These are phyloP conservation scores for Fomes fomentarius DNA, from an alignment of 1,284 basidiomycete genomes.

Conservation along the genomic window DNA sequence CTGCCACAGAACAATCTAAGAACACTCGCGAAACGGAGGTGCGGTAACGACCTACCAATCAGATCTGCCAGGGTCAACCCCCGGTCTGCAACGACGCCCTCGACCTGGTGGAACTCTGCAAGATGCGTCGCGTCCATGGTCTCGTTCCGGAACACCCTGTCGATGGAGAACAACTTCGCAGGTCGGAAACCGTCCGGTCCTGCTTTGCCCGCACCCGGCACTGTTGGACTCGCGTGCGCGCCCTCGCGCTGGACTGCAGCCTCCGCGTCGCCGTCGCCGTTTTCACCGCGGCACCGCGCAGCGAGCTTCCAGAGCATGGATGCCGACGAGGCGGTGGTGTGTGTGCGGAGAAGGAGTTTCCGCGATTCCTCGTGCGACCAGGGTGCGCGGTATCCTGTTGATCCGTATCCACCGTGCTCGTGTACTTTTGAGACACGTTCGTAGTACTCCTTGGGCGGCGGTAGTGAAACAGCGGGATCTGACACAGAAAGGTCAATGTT, in stretches of 20 bases:
- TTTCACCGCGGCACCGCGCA: conserved; percentile 69
- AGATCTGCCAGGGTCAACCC: conserved; percentile 95
- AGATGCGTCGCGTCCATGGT: conserved; percentile 99
- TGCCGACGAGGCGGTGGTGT: conserved; percentile 96
- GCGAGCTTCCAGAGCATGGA: conserved; percentile 96
- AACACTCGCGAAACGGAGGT: background rate
- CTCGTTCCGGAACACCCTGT: conserved; percentile 99
- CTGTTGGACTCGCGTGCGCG: conserved; percentile 28
- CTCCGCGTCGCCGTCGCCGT: conserved; percentile 41
- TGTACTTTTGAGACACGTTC: conserved; percentile 88
- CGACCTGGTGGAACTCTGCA: conserved; percentile 99
- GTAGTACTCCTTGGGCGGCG: conserved; percentile 88
- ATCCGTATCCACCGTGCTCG: conserved; percentile 91
- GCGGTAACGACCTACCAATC: conserved; percentile 71
- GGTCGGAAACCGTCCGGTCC: conserved; percentile 85
- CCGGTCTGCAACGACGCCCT: conserved; percentile 97
- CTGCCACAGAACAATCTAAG: conserved; percentile 41
- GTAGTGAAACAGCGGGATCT: conserved; percentile 85
- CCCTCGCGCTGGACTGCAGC: conserved; percentile 28
- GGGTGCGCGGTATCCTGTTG: conserved; percentile 97
- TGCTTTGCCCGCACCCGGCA: conserved; percentile 19
- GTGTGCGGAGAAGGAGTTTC: conserved; percentile 93
- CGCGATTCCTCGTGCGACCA: conserved; percentile 92
- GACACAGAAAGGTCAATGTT: conserved; percentile 2
- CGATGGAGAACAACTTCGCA: conserved; percentile 97